Evolutionary conservation across 352 stramenopile genomes (phyloP), one percentile per base, ranked within the genome.

Genomic region (Pythium rishiriense): DNA sequence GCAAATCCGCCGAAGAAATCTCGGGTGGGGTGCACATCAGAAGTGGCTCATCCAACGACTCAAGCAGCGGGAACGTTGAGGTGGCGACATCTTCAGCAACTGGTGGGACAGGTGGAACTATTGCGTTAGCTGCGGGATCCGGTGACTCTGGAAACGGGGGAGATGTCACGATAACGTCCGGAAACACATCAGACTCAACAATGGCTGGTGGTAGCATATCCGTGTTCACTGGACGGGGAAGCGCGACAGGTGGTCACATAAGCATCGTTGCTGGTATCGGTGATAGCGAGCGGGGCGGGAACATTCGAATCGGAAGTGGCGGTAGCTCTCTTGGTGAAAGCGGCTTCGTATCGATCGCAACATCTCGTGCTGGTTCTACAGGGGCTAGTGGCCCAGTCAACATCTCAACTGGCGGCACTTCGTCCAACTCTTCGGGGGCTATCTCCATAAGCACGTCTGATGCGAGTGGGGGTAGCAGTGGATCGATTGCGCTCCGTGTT

Each of bases 121-220:
- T 73, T 39, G 5, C 25, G 10, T 14, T 73, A 10, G 58, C 57
- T n/a, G 57, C 67, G 31, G 60, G 63, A 17, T 25, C 28, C 7
- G 63, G 67, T 42, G 58, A 70, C 21, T 37, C 21, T 46, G 67
- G 60, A n/a, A 39, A 52, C 24, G 67, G 67, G 19, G 56, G 62
- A 39, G 31, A 64, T 53, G 25, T 70, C 22, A 46, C 15, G 2
- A 3, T 70, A 4, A 1, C 31, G 7, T 47, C 55, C 5, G 62
- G 62, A 31, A 66, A 25, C 28, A 57, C 63, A 2, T 48, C 55
- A 0, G 46, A 42, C 50, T 49, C 47, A 3, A 42, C n/a, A 19
- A 51, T 28, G 39, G 22, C n/a, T 31, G 58, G 50, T 52, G 67
- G 57, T 9, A 22, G 25, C 1, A 47, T 67, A 14, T 42, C 19